Evolutionary conservation across 2,329 filamentous ascomycete species (phyloP).

Genomic region (Fusarium compactum): DNA sequence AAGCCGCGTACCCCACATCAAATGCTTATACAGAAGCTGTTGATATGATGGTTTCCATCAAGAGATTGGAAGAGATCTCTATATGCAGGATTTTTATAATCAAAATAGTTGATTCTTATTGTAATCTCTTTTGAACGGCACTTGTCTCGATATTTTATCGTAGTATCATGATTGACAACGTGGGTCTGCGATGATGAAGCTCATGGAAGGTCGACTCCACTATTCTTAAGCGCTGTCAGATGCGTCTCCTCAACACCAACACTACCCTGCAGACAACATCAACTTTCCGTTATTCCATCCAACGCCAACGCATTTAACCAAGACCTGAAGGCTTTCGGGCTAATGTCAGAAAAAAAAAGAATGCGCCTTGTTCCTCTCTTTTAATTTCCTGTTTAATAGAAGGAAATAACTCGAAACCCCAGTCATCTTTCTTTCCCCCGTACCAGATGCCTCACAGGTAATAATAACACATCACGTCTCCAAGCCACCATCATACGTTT

Average conservation of each 20-base stretch:
- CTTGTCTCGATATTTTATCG: neutral
- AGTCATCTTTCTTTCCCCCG: too few relatives aligned
- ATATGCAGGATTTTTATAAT: neutral
- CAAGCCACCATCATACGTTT: too few relatives aligned
- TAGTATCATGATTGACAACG: neutral
- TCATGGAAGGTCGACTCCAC: slow-evolving; percentile 10
- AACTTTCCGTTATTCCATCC: neutral
- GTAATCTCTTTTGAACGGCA: neutral
- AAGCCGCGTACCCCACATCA: slow-evolving; percentile 23
- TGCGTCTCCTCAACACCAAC: slow-evolving; percentile 1
- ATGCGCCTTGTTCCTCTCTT: neutral
- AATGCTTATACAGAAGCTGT: slow-evolving; percentile 2
- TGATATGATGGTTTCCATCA: neutral
- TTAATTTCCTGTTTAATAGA: too few relatives aligned
- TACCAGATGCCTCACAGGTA: too few relatives aligned
- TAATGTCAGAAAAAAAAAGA: too few relatives aligned
- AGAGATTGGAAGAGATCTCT: neutral
- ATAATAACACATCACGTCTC: too few relatives aligned
- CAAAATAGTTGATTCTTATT: neutral
- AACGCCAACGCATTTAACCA: neutral
- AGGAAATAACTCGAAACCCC: too few relatives aligned
- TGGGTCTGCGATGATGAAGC: neutral
- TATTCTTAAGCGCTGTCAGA: slow-evolving; percentile 13
- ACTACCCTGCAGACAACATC: slow-evolving; percentile 9
- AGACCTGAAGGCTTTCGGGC: rapidly evolving